These are phyloP conservation scores for Cryptosporidium sp. DNA, from an alignment of 169 alveolate species.

Conservation along the genomic window DNA sequence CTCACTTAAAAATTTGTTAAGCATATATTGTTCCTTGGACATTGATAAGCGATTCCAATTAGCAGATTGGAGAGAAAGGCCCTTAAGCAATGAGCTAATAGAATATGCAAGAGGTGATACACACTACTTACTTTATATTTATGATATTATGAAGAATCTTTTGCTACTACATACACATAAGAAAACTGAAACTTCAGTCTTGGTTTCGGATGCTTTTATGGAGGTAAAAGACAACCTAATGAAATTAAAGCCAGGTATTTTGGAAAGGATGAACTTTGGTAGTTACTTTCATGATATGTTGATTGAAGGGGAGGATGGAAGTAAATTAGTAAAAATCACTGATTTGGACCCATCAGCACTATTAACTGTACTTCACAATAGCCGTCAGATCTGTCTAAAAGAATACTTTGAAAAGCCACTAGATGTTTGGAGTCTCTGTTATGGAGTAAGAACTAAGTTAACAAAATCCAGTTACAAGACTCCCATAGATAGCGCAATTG, in stretches of 20 bases:
- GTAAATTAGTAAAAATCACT: not conserved
- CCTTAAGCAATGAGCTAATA: slow-evolving; percentile 88
- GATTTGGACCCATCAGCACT: slow-evolving; percentile 54
- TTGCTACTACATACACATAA: slow-evolving; percentile 48
- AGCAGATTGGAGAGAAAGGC: slow-evolving; percentile 95
- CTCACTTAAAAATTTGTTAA: slow-evolving; percentile 86
- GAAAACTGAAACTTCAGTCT: not conserved
- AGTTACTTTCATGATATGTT: not conserved
- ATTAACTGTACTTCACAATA: slow-evolving; percentile 47
- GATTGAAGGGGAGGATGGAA: not conserved
- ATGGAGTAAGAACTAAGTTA: slow-evolving; percentile 8
- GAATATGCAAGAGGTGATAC: slow-evolving; percentile 93
- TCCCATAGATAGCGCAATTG: slow-evolving; percentile 29
- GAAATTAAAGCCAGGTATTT: not conserved
- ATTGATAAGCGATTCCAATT: slow-evolving; percentile 90
- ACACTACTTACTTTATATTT: slow-evolving; percentile 89
- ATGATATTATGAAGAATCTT: slow-evolving; percentile 85
- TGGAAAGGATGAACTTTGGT: not conserved
- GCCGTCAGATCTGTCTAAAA: slow-evolving; percentile 43
- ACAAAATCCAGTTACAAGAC: not conserved
- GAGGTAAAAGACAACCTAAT: not conserved
- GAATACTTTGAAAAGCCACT: slow-evolving; percentile 41
- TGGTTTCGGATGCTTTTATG: slow-evolving; percentile 35
- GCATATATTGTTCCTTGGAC: slow-evolving; percentile 84
- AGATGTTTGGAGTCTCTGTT: slow-evolving; percentile 37